These are phyloP conservation scores for Gossypium gossypioides DNA, from an alignment of 441 rosid species.

Conservation along the genomic window DNA sequence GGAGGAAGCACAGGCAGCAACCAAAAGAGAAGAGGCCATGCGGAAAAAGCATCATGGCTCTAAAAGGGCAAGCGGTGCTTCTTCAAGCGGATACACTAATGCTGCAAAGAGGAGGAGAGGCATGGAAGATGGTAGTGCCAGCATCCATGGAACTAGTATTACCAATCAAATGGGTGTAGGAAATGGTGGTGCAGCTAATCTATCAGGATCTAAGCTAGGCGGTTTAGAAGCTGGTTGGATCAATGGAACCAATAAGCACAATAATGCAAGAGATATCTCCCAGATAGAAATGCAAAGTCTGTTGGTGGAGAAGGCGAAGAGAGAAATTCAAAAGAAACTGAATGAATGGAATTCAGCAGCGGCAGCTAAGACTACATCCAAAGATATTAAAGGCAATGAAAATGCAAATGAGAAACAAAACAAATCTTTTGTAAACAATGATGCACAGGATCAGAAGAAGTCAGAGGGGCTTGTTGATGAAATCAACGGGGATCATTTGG, in stretches of 20 bases:
- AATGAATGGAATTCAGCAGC: slow-evolving; percentile 24
- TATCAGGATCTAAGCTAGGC: slow-evolving; percentile 20
- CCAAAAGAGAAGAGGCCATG: slow-evolving; percentile 33
- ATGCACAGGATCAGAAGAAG: slow-evolving; percentile 14
- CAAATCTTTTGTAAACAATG: slow-evolving; percentile 18
- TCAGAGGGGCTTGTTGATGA: slow-evolving; percentile 8
- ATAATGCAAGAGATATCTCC: slow-evolving; percentile 24
- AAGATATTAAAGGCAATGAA: slow-evolving; percentile 11
- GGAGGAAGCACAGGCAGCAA: slow-evolving; percentile 44
- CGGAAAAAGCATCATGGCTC: slow-evolving; percentile 30
- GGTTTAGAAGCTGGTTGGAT: slow-evolving; percentile 23
- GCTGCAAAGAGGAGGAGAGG: slow-evolving; percentile 34
- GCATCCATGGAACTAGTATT: slow-evolving; percentile 14
- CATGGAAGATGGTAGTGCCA: slow-evolving; percentile 24
- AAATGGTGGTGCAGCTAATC: slow-evolving; percentile 19
- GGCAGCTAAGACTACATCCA: slow-evolving; percentile 19
- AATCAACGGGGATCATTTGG: slow-evolving; percentile 10
- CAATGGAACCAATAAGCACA: slow-evolving; percentile 28
- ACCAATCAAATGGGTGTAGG: slow-evolving; percentile 22
- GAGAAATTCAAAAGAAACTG: slow-evolving; percentile 30
- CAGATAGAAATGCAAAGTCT: slow-evolving; percentile 25
- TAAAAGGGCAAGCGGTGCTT: slow-evolving; percentile 29
- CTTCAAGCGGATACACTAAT: slow-evolving; percentile 21
- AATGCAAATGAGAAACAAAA: slow-evolving; percentile 19
- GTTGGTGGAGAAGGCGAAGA: slow-evolving; percentile 36